Base-by-base conservation (phyloP, 108 stramenopile species). In the Skeletonema tropicum region DNA sequence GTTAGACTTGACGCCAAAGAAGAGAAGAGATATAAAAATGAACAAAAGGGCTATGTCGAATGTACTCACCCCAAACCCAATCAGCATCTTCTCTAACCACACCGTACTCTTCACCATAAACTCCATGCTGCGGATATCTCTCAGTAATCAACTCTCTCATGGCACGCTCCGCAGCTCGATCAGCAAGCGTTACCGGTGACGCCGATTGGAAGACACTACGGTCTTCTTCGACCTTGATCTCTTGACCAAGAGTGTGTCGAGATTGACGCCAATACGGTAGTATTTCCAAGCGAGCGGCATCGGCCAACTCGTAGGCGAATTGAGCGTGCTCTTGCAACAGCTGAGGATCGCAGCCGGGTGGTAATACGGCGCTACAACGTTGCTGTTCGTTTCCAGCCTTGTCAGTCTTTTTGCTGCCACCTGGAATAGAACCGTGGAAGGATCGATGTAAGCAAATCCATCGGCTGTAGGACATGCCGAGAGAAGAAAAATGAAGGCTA, bases 221-320 rank as follows among this genome's bases (percentile, higher is more conserved):
- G 15, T 60, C 79, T 21, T 55, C 15, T 39, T 81, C 84, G 0
- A 66, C 29, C 46, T 85, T 85, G 48, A 42, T 72, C 57, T 80
- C 63, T 25, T 81, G 74, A 9, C 75, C 71, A 57, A 82, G 64
- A n/a, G 41, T 67, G 11, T 66, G 61, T 13, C 75, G 67, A 25
- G 52, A 60, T 45, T 45, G 68, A n/a, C 84, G 66, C 84, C 84
- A 85, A 60, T 81, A 82, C 6, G 80, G 80, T 17, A 66, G 36
- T 29, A 85, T 85, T 29, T 71, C 79, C 21, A 66, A 32, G 19
- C 84, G 65, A 12, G 84, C 84, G 65, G 70, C 80, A 72, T 83
- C 65, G 17, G 82, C 82, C 31, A 83, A 57, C 46, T 73, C 48
- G 29, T 49, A 25, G 0, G 82, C 82, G 57, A 83, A 83, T 25